These are phyloP conservation scores for Xylaria palmicola DNA, from an alignment of 495 filamentous ascomycete genomes.

Conservation along the genomic window DNA sequence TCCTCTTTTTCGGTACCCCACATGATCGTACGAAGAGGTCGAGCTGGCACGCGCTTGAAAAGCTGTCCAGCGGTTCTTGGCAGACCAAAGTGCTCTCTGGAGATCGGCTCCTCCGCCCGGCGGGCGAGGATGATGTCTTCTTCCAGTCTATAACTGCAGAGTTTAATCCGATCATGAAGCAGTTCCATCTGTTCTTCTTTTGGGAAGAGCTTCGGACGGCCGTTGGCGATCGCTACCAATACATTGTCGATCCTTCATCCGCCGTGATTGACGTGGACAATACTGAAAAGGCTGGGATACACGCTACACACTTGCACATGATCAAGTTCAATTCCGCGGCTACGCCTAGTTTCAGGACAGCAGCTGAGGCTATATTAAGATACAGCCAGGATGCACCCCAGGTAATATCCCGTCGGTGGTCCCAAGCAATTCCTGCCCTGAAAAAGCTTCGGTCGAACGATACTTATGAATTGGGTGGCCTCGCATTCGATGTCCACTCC, in stretches of 20 bases:
- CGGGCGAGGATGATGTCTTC: not conserved
- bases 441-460: not conserved
- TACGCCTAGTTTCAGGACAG: not conserved
- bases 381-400: not conserved
- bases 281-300: not conserved
- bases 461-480: not conserved
- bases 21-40: constrained; percentile 18
- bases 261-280: not conserved
- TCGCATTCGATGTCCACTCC: not conserved
- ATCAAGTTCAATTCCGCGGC: not conserved
- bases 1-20: constrained; percentile 30
- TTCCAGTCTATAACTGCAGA: constrained; percentile 5
- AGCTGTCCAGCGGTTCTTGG: not conserved
- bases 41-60: not conserved
- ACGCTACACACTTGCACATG: not conserved
- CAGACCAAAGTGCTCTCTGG: not conserved
- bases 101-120: not conserved
- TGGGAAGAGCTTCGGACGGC: constrained; percentile 2
- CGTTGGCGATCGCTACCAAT: not conserved
- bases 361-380: not conserved
- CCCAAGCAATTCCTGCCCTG: not conserved
- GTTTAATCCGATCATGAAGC: not conserved
- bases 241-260: not conserved
- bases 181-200: constrained; percentile 2
- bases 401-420: not conserved